Base-by-base conservation (phyloP, 129 eudicot genomes). In the Pulicaria dysenterica region DNA sequence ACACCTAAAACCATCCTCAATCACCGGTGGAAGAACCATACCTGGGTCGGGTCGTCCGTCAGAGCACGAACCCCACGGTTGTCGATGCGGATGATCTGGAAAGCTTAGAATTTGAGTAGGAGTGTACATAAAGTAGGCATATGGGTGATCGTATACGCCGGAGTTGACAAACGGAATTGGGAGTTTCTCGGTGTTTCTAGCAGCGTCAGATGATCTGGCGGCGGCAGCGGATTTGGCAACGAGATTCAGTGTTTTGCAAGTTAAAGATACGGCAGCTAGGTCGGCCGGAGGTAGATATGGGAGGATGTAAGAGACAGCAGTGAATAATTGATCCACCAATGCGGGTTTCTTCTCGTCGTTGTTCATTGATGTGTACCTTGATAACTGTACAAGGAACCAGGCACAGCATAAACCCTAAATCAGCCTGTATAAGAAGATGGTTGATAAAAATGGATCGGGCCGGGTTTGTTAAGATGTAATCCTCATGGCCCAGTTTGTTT, bases 101-200 rank as follows among this genome's bases (percentile, higher is more conserved):
- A 47, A 43, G 15, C 17, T 60, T 58, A 83, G 76, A 55, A 76
- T 60, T 19, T 90, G 97, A 10, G 78, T 42, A 0, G 85, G 80
- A 9, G 95, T 80, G 78, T 95, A 95, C 72, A 62, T 76, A 71
- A 95, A 95, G 84, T 55, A 84, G n/a, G 91, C 67, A 67, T 95
- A 95, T 8, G 88, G 92, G 7, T 85, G 88, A 55, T 74, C 36
- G 81, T 82, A 66, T 5, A 64, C 82, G 48, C 61, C 53, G 68
- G 87, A 17, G 89, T 84, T 87, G 70, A 77, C 53, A 85, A 86
- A 90, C 8, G 97, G 97, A 79, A 88, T 78, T 0, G 99, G 89
- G 43, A 53, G 63, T 10, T 73, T 83, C 79, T 94, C 99, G 46
- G 65, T 63, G 58, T 73, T 75, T 73, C 91, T 55, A 36, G 88